Evolutionary conservation across 345 rosid genomes (phyloP).

Genomic region (Ceriops tagal): DNA sequence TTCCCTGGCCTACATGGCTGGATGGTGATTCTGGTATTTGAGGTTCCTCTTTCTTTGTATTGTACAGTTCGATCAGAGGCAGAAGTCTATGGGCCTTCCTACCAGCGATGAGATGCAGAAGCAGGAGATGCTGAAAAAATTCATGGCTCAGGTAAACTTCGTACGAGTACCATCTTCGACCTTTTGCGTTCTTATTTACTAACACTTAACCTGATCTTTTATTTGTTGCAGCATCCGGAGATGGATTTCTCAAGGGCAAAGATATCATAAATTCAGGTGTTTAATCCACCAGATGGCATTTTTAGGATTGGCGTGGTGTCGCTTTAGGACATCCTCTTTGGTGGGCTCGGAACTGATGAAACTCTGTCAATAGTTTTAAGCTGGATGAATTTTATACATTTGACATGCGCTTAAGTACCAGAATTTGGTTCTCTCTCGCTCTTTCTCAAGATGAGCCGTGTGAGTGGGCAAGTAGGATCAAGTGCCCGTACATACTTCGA

Average conservation of each 20-base stretch:
- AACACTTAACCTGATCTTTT: neutral
- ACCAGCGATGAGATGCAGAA: constrained; percentile 83
- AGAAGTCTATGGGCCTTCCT: constrained; percentile 88
- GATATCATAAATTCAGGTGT: constrained; percentile 33
- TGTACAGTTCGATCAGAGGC: constrained; percentile 85
- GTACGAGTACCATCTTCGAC: neutral
- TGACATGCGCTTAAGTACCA: no score
- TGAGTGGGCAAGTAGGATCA: no score
- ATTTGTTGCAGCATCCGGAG: constrained; percentile 78
- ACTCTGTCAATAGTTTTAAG: constrained; percentile 1
- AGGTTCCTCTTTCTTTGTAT: neutral
- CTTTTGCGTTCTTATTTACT: no score
- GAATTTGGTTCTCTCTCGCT: no score
- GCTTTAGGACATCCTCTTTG: neutral
- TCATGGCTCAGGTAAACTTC: constrained; percentile 67
- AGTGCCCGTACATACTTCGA: no score
- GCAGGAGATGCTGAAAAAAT: constrained; percentile 78
- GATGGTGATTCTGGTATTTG: neutral
- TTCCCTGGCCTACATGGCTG: neutral
- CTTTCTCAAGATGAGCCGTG: no score
- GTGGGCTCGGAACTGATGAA: neutral
- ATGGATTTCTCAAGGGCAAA: constrained; percentile 93
- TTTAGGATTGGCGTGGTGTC: neutral
- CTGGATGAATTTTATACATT: no score
- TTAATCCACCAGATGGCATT: neutral